Percentiles rank a stretch among this genome's conserved stretches.
These are phyloP conservation scores for Castanea sativa DNA, from an alignment of 306 rosid genomes.

Conservation along the genomic window DNA sequence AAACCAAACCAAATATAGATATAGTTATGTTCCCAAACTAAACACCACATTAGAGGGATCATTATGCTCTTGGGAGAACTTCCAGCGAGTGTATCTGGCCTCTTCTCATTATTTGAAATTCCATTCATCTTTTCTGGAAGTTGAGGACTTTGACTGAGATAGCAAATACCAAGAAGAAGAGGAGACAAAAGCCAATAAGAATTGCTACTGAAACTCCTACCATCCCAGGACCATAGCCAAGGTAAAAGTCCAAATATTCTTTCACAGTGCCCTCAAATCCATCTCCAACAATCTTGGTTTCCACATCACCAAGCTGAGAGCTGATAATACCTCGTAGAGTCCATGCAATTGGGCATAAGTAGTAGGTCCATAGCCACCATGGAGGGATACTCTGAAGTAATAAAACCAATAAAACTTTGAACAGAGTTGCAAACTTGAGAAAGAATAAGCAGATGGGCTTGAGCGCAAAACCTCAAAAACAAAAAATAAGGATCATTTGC, in stretches of 20 bases:
- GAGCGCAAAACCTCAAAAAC: not conserved
- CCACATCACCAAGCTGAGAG: conserved; percentile 91
- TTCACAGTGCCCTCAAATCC: conserved; percentile 76
- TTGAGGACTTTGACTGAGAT: conserved; percentile 68
- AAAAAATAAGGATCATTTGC: not conserved
- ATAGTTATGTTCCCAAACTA: too few species aligned
- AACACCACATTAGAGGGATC: too few species aligned
- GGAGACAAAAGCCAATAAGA: conserved; percentile 53
- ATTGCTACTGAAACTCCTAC: conserved; percentile 57
- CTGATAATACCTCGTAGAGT: conserved; percentile 76
- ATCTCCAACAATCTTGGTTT: conserved; percentile 52
- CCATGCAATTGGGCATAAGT: conserved; percentile 88
- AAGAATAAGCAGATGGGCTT: too few species aligned
- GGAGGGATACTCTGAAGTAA: conserved; percentile 62
- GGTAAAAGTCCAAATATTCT: conserved; percentile 45
- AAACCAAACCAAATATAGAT: too few species aligned
- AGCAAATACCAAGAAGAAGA: conserved; percentile 71
- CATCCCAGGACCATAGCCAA: conserved; percentile 52
- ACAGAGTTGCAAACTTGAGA: not conserved
- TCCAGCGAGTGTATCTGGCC: too few species aligned
- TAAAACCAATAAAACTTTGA: not conserved
- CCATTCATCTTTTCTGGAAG: conserved; percentile 68
- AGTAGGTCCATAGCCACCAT: conserved; percentile 97
- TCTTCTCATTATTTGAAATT: not conserved
- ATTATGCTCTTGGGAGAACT: too few species aligned